phyloP scores from a whole-genome alignment of 2,329 filamentous ascomycete species.

The Epichloe coenophiala region DNA sequence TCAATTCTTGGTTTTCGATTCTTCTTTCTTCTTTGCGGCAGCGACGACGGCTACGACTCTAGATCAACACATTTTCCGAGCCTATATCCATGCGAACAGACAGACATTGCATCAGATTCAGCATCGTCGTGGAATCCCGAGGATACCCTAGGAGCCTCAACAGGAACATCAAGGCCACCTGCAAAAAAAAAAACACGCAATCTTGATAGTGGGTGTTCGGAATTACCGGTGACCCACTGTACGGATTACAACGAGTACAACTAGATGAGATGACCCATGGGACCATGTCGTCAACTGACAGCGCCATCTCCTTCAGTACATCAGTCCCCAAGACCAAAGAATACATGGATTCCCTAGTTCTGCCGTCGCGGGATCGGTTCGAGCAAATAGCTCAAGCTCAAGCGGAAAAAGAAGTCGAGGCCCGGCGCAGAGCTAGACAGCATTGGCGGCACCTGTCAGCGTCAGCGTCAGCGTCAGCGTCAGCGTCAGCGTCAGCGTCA shows the following conservation, averaged over 20 bases:
- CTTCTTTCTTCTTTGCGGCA: not conserved
- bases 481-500: conserved; percentile 8
- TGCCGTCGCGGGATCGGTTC: conserved; percentile 33
- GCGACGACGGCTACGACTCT: not conserved
- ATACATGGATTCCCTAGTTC: conserved; percentile 37
- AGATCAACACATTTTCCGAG: not conserved
- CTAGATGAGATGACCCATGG: not conserved
- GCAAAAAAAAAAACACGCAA: too few species aligned
- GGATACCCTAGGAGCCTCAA: too few species aligned
- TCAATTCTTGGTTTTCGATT: not conserved
- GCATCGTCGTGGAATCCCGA: too few species aligned
- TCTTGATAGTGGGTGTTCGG: too few species aligned
- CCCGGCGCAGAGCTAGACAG: conserved; percentile 27
- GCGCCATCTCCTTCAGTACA: conserved; percentile 5
- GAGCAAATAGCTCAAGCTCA: conserved; percentile 36
- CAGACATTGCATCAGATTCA: too few species aligned
- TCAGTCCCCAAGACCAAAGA: conserved; percentile 19
- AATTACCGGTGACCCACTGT: too few species aligned
- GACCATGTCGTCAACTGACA: conserved; percentile 4
- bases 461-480: not conserved
- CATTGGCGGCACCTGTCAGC: conserved; percentile 19
- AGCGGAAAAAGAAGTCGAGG: conserved; percentile 29
- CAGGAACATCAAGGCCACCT: too few species aligned
- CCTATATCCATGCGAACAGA: too few species aligned
- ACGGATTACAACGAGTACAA: not conserved